These are phyloP conservation scores for Aplosporella prunicola DNA, from an alignment of 2,329 filamentous ascomycete species.

Conservation along the genomic window DNA sequence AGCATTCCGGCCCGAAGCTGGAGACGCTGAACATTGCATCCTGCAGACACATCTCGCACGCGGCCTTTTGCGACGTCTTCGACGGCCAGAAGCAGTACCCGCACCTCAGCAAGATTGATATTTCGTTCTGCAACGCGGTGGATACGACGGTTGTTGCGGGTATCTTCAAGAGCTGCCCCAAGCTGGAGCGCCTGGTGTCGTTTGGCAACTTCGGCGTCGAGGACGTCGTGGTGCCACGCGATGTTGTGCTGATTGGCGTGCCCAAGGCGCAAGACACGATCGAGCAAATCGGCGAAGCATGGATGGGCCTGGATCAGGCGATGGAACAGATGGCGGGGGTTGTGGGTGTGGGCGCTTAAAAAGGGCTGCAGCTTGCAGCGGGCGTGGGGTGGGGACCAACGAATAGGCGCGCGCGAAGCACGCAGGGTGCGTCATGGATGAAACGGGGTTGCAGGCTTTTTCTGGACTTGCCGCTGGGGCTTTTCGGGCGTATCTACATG, in stretches of 20 bases:
- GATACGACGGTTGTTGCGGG: constrained; percentile 55
- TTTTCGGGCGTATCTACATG: too few species aligned
- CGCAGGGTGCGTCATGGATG: too few species aligned
- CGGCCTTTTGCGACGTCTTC: constrained; percentile 69
- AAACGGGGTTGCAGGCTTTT: too few species aligned
- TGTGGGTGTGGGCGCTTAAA: not conserved
- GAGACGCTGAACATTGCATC: constrained; percentile 66
- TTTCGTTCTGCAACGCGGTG: constrained; percentile 64
- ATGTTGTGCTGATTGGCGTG: constrained; percentile 51
- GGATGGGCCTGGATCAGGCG: not conserved
- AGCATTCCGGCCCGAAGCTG: constrained; percentile 62
- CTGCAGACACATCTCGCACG: constrained; percentile 68
- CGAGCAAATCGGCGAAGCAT: constrained; percentile 38
- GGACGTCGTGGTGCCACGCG: constrained; percentile 46
- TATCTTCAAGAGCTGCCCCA: constrained; percentile 57
- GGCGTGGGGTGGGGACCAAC: too few species aligned
- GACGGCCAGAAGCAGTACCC: constrained; percentile 51
- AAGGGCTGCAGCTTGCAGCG: too few species aligned
- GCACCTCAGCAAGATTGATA: constrained; percentile 59
- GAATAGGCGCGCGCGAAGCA: too few species aligned
- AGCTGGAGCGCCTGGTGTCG: constrained; percentile 46
- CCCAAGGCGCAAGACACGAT: constrained; percentile 50
- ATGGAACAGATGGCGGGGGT: not conserved
- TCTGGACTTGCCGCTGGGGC: too few species aligned
- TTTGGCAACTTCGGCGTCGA: constrained; percentile 55